Evolutionary conservation across 352 stramenopile species (phyloP).

Genomic region (Phytopythium cucurbitacearum): DNA sequence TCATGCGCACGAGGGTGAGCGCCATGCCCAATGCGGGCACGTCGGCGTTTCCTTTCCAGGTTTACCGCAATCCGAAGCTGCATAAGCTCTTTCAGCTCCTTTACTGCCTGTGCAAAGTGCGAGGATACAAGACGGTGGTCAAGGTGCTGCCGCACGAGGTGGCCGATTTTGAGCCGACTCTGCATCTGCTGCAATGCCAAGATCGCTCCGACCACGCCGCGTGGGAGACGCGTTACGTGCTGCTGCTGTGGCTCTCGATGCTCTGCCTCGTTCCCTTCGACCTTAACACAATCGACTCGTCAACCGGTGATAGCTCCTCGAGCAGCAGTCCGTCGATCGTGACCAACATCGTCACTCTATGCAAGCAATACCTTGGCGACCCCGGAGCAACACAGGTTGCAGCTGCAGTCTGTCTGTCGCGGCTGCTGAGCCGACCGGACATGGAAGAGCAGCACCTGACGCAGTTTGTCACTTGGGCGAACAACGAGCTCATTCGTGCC

Average conservation of each 20-base stretch:
- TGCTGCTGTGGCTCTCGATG: slow-evolving; percentile 98
- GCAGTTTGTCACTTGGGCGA: slow-evolving; percentile 90
- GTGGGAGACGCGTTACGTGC: slow-evolving; percentile 77
- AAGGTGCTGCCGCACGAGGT: slow-evolving; percentile 96
- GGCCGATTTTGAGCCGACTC: slow-evolving; percentile 93
- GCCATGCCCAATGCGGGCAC: slow-evolving; percentile 3
- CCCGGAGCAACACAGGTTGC: slow-evolving; percentile 87
- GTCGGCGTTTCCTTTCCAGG: slow-evolving; percentile 67
- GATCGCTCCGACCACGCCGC: slow-evolving; percentile 73
- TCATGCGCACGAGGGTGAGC: slow-evolving; percentile 36
- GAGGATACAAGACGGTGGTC: slow-evolving; percentile 95
- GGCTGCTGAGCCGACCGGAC: slow-evolving; percentile 94
- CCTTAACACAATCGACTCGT: slow-evolving; percentile 94
- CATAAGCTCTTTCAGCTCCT: slow-evolving; percentile 90
- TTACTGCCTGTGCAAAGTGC: slow-evolving; percentile 96
- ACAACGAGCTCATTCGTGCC: slow-evolving; percentile 45
- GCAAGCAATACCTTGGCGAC: slow-evolving; percentile 84
- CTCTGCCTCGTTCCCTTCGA: slow-evolving; percentile 98
- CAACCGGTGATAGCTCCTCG: slow-evolving; percentile 12
- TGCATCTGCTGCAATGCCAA: slow-evolving; percentile 86
- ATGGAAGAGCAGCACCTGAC: slow-evolving; percentile 90
- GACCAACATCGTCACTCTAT: slow-evolving; percentile 73
- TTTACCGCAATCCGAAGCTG: slow-evolving; percentile 67
- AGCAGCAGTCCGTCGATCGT: slow-evolving; percentile 51
- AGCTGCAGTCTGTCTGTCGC: slow-evolving; percentile 92